These are phyloP conservation scores for Cynara cardunculus DNA, from an alignment of 129 eudicot genomes.

Conservation along the genomic window DNA sequence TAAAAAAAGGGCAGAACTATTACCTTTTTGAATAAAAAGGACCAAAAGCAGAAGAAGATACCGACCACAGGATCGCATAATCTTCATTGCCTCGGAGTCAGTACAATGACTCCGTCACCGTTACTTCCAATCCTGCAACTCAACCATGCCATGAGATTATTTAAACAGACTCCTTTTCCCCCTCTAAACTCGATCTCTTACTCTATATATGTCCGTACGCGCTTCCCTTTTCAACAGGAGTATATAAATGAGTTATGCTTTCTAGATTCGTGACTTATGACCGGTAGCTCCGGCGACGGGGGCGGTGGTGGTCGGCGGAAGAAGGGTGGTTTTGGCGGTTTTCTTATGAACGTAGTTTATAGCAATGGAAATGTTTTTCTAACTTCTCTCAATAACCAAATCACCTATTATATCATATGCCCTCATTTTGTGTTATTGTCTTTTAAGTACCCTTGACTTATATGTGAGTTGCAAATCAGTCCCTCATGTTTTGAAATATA, in stretches of 20 bases:
- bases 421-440: not conserved
- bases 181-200: not conserved
- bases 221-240: not conserved
- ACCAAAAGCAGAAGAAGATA: slow-evolving; percentile 17
- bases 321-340: slow-evolving; percentile 6
- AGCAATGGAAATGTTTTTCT: not conserved
- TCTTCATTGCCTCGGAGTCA: slow-evolving; percentile 24
- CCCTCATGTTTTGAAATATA: not conserved
- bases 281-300: slow-evolving; percentile 9
- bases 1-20: not conserved
- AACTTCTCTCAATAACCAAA: not conserved
- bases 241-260: not conserved
- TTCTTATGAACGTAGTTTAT: not conserved
- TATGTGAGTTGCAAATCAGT: not conserved
- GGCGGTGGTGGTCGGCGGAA: slow-evolving; percentile 22
- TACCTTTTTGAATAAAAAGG: slow-evolving; percentile 30
- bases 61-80: slow-evolving; percentile 7
- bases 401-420: not conserved
- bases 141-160: slow-evolving; percentile 26
- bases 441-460: not conserved
- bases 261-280: not conserved
- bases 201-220: not conserved
- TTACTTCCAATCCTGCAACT: slow-evolving; percentile 5
- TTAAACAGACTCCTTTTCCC: not conserved
- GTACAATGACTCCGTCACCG: not conserved